Conservation (phyloP, 2,329 filamentous ascomycete species). For the Colletotrichum caudatum region DNA sequence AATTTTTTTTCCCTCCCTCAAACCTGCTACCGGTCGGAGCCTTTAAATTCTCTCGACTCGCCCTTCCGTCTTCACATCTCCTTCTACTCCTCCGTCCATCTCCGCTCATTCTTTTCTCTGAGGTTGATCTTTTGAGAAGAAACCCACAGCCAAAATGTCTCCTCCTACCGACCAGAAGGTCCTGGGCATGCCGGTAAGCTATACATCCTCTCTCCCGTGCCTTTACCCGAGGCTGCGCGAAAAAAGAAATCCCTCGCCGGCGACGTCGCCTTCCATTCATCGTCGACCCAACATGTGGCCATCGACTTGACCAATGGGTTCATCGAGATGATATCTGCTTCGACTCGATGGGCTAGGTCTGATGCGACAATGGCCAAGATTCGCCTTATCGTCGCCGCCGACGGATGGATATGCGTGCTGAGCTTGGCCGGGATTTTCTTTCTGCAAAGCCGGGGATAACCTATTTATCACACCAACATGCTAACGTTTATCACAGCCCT, state of each 20-base stretch:
- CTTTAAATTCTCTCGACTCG: slow-evolving; percentile 42
- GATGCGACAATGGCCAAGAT: slow-evolving; percentile 13
- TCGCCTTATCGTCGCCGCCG: slow-evolving; percentile 26
- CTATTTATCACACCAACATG: slow-evolving; percentile 1
- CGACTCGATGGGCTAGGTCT: not conserved
- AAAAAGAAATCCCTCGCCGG: slow-evolving; percentile 47
- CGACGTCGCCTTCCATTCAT: slow-evolving; percentile 43
- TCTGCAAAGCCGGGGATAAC: not conserved
- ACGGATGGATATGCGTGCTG: not conserved
- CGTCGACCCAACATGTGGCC: not conserved
- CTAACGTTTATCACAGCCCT: slow-evolving; percentile 74
- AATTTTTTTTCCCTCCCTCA: slow-evolving; percentile 66
- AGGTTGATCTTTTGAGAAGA: slow-evolving; percentile 57
- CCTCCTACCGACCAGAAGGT: slow-evolving; percentile 67
- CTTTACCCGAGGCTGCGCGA: slow-evolving; percentile 42
- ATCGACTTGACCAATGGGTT: slow-evolving; percentile 27
- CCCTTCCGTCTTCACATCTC: slow-evolving; percentile 57
- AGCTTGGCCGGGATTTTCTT: not conserved
- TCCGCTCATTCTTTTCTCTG: slow-evolving; percentile 73
- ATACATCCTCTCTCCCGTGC: slow-evolving; percentile 23
- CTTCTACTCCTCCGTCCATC: slow-evolving; percentile 60
- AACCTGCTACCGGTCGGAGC: slow-evolving; percentile 57
- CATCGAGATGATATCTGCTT: not conserved
- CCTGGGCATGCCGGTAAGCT: slow-evolving; percentile 76
- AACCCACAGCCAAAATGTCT: slow-evolving; percentile 64